Evolutionary conservation across 148 eudicot genomes (phyloP), one percentile per base, ranked within the genome.

Genomic region (Silene conica): DNA sequence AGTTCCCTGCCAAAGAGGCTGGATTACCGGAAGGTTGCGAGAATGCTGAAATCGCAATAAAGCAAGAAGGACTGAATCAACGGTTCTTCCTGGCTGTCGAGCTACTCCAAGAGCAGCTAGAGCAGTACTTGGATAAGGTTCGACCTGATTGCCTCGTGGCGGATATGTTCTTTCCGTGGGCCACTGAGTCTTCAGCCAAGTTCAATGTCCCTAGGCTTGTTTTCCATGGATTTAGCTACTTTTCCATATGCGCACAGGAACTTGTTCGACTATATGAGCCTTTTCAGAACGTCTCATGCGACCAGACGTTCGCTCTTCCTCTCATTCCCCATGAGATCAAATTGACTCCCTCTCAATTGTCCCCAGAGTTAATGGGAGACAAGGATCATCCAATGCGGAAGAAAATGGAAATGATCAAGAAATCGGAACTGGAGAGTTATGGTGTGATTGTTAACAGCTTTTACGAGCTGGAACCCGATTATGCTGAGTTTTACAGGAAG

Each of bases 21-120:
- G 92, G 86, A 20, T 22, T 88, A 9, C 89, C 90, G 0, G 76
- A 81, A 31, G 85, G 84, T 0, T 66, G 57, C 16, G 84, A 85
- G 60, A 84, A 70, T 73, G 0, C 67, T 1, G 87, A 83, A 13
- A 75, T 62, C 28, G 45, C 58, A 3, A 10, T 46, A 5, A 67
- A 67, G 46, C 68, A 64, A 0, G 25, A 59, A 0, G 83, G 25
- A 0, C 6, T 60, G 54, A 0, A 74, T 16, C 50, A 56, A 0
- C 81, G 56, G 11, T 87, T 84, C 56, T 70, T 83, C 21, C 28
- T 60, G 19, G 90, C 88, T 19, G 19, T 55, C 6, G 19, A 38
- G 0, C 28, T 84, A 75, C 82, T 86, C 2, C 76, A 77, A 70
- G 77, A 80, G 58, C 87, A 77, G 3, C 73, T 86, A 2, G 92